phyloP scores from a whole-genome alignment of 495 filamentous ascomycete genomes.

The Podospora pseudocomata region DNA sequence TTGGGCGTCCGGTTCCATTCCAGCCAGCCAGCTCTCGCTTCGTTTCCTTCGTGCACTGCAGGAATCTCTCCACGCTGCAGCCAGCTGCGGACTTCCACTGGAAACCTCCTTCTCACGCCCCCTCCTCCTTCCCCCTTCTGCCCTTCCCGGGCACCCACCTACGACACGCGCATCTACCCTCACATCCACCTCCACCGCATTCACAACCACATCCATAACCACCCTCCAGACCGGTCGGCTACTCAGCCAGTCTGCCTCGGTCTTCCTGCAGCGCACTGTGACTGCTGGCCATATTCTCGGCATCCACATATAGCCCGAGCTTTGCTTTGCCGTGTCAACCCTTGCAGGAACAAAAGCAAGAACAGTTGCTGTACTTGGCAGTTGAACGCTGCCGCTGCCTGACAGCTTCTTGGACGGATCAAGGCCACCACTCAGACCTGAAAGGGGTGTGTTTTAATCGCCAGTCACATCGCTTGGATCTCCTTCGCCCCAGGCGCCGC shows the following conservation, averaged over 20 bases:
- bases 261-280: conserved; percentile 6
- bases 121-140: neutral
- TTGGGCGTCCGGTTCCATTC: conserved; percentile 32
- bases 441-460: conserved; percentile 31
- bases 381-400: conserved; percentile 20
- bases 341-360: conserved; percentile 18
- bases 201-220: conserved; percentile 7
- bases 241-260: neutral
- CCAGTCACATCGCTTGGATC: conserved; percentile 31
- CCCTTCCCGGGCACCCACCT: neutral
- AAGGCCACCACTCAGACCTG: conserved; percentile 18
- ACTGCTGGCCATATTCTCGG: neutral
- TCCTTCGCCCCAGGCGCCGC: conserved; percentile 27
- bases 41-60: conserved; percentile 36
- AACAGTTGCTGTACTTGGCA: neutral
- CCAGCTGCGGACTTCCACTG: conserved; percentile 22
- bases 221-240: too few species aligned
- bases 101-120: conserved; percentile 11
- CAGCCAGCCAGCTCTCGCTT: conserved; percentile 28
- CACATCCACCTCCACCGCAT: conserved; percentile 7
- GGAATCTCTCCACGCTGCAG: conserved; percentile 28
- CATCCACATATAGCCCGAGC: conserved; percentile 29
- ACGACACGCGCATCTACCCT: conserved; percentile 10
- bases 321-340: conserved; percentile 24
- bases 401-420: conserved; percentile 11